Evolutionary conservation across 192 early-diverging fungal genomes (phyloP), one percentile per base, ranked within the genome.

Genomic region (Oehlia diaphana): DNA sequence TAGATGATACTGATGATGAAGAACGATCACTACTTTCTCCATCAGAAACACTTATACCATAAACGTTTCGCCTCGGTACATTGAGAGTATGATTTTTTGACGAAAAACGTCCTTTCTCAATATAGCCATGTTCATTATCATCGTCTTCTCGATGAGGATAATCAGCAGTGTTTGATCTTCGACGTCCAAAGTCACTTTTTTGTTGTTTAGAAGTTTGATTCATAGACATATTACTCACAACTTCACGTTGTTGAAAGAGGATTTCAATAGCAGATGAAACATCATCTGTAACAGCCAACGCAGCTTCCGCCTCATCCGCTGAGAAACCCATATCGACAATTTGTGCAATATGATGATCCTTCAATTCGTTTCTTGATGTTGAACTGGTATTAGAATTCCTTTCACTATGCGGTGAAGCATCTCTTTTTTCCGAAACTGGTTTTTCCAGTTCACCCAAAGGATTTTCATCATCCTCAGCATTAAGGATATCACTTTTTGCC

Each of bases 251-350:
- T 44, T 86, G 84, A 65, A 89, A 69, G 10, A 91, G 68, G 33
- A 89, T 81, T 37, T 87, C 89, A 69, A 91, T 83, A 21, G 87
- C 88, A 16, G 81, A 76, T 39, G 89, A 84, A 7, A 91, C 83
- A 65, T 93, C 89, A 0, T 88, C 89, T 2, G 91, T 88, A 49
- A 91, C 92, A 42, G 88, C 89, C 66, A 98, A 81, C 4, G 96
- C 95, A 23, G 86, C 79, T 63, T 80, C 85, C 1, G 95, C 91
- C 71, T 90, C 86, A 9, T 89, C 87, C 0, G 82, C 83, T 26
- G 92, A 87, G 80, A 96, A 98, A 1, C 95, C 95, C 90, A 95
- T 94, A 35, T 89, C 90, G 16, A 91, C 88, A 58, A 98, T 87
- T 83, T 92, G 89, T 5, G 93, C 91, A 77, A 96, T 89, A 8